Conservation (phyloP, 805 yeast genomes). For the Saturnispora mendoncae region DNA sequence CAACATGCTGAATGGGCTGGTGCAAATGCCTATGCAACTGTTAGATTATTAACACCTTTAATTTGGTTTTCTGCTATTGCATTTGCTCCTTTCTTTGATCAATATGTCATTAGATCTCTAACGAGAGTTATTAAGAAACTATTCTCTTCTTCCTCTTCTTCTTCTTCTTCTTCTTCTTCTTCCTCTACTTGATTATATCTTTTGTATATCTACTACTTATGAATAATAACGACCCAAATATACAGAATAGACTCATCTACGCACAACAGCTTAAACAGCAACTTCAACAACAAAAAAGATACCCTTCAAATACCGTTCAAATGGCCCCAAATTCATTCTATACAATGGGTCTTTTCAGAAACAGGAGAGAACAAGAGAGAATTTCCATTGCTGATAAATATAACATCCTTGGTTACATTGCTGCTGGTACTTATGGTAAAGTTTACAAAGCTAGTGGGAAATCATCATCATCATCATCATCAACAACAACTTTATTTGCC, state of each 20-base stretch:
- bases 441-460: constrained; percentile 87
- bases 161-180: neutral
- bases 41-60: constrained; percentile 24
- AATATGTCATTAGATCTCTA: constrained; percentile 26
- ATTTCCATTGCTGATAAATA: constrained; percentile 75
- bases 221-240: constrained; percentile 40
- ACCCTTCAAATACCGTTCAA: constrained; percentile 16
- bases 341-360: constrained; percentile 50
- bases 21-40: constrained; percentile 30
- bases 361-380: constrained; percentile 56
- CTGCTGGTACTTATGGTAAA: constrained; percentile 96
- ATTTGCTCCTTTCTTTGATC: constrained; percentile 30
- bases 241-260: constrained; percentile 20
- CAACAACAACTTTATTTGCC: constrained; percentile 45
- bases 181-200: neutral
- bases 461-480: constrained; percentile 20
- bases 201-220: constrained; percentile 1
- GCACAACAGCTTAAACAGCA: constrained; percentile 11
- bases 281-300: constrained; percentile 14
- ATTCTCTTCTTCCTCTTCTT: neutral
- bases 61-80: constrained; percentile 24
- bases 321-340: constrained; percentile 49
- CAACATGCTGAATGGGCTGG: constrained; percentile 25
- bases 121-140: constrained; percentile 15
- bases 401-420: constrained; percentile 88